Evolutionary conservation across 257 asterid species (phyloP).

Genomic region (Henckelia pumila): DNA sequence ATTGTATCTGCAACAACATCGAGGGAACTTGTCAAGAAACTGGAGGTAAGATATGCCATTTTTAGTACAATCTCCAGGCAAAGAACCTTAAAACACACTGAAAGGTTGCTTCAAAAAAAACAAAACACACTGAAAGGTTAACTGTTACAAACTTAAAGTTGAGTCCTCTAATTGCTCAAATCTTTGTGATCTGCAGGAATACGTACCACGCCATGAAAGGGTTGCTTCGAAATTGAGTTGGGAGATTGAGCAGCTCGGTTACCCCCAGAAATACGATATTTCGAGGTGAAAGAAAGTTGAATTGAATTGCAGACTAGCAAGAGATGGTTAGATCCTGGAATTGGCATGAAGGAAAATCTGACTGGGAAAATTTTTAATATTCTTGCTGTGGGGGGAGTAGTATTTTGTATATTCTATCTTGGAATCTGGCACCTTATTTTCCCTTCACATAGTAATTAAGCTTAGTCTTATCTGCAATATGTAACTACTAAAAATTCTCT

Average conservation of each 20-base stretch:
- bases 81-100: not conserved
- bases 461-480: conserved; percentile 31
- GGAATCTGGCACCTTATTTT: conserved; percentile 26
- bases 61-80: not conserved
- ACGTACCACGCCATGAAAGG: conserved; percentile 53
- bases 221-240: conserved; percentile 58
- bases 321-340: conserved; percentile 26
- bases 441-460: conserved; percentile 28
- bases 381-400: conserved; percentile 34
- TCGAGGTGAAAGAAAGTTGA: conserved; percentile 43
- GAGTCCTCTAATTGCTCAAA: not conserved
- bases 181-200: conserved; percentile 34
- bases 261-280: conserved; percentile 35
- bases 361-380: conserved; percentile 34
- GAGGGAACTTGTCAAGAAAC: conserved; percentile 71
- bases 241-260: conserved; percentile 55
- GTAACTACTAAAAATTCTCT: conserved; percentile 38
- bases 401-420: conserved; percentile 52
- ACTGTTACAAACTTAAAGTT: not conserved
- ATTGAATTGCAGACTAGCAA: conserved; percentile 24
- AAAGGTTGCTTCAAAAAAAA: no score
- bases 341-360: conserved; percentile 38
- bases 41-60: conserved; percentile 57
- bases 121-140: not conserved
- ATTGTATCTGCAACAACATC: conserved; percentile 89